Evolutionary conservation across 768 basidiomycete species (phyloP), one percentile per base, ranked within the genome.

Genomic region (Serendipita sp.): DNA sequence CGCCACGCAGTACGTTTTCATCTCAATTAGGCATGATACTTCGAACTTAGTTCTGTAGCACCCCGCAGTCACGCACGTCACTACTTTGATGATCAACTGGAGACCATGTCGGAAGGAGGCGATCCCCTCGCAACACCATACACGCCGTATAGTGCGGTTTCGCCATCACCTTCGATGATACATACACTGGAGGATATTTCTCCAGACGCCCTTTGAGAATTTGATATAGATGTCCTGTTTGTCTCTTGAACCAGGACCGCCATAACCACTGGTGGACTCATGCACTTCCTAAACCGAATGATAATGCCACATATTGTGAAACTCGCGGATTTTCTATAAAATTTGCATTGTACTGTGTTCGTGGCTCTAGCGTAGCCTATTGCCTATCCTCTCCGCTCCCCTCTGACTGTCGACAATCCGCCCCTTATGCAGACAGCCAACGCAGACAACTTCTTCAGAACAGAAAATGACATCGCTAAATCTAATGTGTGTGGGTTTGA

Each of bases 21-120:
- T 66, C 64, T 60, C 44, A 7, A 65, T 45, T 36, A 34, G 8
- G 34, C 3, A 32, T 51, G 47, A 3, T 28, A 30, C 30, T 3
- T 35, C 34, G 8, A 23, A 3, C 15, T 58, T 45, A n/a, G 56
- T 46, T 65, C 64, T 65, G 13, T 70, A 93, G 91, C 93, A 13
- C 93, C 93, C 64, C 81, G 92, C 68, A 87, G 87, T 68, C 78
- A 92, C 54, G 87, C 90, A 18, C 78, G 85, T 68, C 92, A 95
- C 72, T 99, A 94, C 78, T 98, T 99, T 74, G 92, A 95, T 75
- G 88, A 90, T 75, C 83, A 82, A 4, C 82, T 89, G 48, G 87
- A 88, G 69, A 77, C 79, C 4, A 80, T 78, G 7, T 91, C 88
- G 0, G 89, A 86, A 70, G 81, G 80, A 64, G 89, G 85, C 1